A percentile compares a stretch with the other conserved stretches of the same genome.
Conservation (phyloP, 805 yeast species). For the Sungouiella thailandica region DNA sequence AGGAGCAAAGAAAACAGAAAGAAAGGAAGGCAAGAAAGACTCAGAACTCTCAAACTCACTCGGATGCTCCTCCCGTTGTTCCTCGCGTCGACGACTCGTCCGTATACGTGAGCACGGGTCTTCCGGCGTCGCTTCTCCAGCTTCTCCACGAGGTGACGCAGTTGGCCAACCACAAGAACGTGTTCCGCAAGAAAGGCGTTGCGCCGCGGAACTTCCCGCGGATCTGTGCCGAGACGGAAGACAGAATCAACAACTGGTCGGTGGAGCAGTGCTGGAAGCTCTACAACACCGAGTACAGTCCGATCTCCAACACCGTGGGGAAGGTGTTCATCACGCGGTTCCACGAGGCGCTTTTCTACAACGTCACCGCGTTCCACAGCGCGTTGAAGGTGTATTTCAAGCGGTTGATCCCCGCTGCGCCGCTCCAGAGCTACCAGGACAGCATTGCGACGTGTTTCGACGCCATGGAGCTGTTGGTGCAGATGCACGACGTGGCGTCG, state of each 20-base stretch:
- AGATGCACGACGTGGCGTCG: slow-evolving; percentile 7
- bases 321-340: slow-evolving; percentile 26
- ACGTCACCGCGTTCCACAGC: slow-evolving; percentile 36
- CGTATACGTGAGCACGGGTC: slow-evolving; percentile 42
- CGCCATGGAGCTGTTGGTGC: slow-evolving; percentile 27
- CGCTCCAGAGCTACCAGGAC: slow-evolving; percentile 29
- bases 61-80: slow-evolving; percentile 2
- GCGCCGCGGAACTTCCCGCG: slow-evolving; percentile 53
- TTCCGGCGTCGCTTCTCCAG: slow-evolving; percentile 43
- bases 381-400: slow-evolving; percentile 41
- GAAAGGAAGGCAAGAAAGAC: neutral
- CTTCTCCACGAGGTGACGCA: slow-evolving; percentile 42
- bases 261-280: slow-evolving; percentile 38
- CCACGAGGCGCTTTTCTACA: slow-evolving; percentile 39
- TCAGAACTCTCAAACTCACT: neutral
- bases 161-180: slow-evolving; percentile 48
- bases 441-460: slow-evolving; percentile 29
- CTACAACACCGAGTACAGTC: slow-evolving; percentile 18
- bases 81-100: slow-evolving; percentile 15
- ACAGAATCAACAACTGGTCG: slow-evolving; percentile 43
- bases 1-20: neutral
- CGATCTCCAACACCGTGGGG: slow-evolving; percentile 11
- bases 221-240: slow-evolving; percentile 52
- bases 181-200: slow-evolving; percentile 33
- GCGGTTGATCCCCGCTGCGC: slow-evolving; percentile 41